phyloP scores from a whole-genome alignment of 768 basidiomycete genomes.

The Tulasnella sp. region DNA sequence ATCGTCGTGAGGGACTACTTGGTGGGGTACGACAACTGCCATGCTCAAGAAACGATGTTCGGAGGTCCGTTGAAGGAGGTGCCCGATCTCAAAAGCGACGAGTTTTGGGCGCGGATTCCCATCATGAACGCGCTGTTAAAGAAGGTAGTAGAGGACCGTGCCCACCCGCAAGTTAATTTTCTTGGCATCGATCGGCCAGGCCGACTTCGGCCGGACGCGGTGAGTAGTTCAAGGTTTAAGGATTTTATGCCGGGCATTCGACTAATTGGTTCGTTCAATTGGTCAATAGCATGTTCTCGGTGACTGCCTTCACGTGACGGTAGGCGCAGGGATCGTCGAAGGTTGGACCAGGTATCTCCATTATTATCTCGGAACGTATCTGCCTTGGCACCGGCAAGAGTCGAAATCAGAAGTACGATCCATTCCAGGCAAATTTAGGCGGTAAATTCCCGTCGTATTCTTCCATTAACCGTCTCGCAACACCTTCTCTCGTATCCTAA shows the following conservation, averaged over 20 bases:
- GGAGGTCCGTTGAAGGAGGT: constrained; percentile 37
- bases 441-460: not conserved
- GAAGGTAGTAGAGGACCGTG: constrained; percentile 44
- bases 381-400: not conserved
- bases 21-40: constrained; percentile 65
- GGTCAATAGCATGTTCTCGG: constrained; percentile 42
- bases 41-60: constrained; percentile 48
- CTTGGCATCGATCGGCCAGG: constrained; percentile 60
- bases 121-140: constrained; percentile 56
- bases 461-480: not conserved
- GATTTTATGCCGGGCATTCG: not conserved
- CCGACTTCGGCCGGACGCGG: constrained; percentile 61
- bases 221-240: constrained; percentile 39
- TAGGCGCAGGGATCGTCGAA: constrained; percentile 49
- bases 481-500: not conserved
- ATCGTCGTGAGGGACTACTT: constrained; percentile 60
- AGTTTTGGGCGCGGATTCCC: constrained; percentile 61
- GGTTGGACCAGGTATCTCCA: constrained; percentile 54
- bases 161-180: constrained; percentile 56
- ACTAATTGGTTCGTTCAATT: not conserved
- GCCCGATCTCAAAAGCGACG: constrained; percentile 42
- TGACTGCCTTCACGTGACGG: constrained; percentile 50
- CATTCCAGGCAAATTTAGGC: not conserved
- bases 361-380: constrained; percentile 38
- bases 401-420: not conserved